Evolutionary conservation across 257 asterid genomes (phyloP).

Genomic region (Nemophila menziesii): DNA sequence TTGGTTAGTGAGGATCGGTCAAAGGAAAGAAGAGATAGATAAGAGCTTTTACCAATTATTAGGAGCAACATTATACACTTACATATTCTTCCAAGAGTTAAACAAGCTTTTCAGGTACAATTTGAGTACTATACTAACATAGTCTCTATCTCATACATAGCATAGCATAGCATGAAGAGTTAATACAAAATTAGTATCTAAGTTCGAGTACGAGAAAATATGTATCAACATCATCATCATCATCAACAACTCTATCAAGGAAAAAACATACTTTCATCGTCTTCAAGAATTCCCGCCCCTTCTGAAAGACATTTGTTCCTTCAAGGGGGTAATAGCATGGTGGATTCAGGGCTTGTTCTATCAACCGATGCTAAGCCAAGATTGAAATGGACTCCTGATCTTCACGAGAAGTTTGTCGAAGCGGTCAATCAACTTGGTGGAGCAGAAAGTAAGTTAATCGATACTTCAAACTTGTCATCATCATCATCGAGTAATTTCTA

Average conservation of each 20-base stretch:
- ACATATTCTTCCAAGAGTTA: conserved; percentile 19
- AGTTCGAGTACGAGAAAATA: conserved; percentile 25
- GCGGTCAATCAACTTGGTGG: conserved; percentile 98
- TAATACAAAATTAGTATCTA: conserved; percentile 19
- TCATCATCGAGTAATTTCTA: conserved; percentile 7
- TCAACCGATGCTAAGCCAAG: conserved; percentile 98
- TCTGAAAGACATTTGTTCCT: conserved; percentile 64
- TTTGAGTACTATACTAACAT: conserved; percentile 8
- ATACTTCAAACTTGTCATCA: neutral
- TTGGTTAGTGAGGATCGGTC: conserved; percentile 19
- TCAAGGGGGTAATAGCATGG: conserved; percentile 51
- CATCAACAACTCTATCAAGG: too few species aligned
- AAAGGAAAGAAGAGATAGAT: conserved; percentile 23
- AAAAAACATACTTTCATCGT: conserved; percentile 41
- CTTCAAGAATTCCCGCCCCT: conserved; percentile 51
- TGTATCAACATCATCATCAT: conserved; percentile 72
- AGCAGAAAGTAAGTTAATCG: conserved; percentile 75
- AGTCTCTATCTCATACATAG: conserved; percentile 14
- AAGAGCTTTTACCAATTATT: conserved; percentile 19
- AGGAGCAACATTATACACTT: conserved; percentile 10
- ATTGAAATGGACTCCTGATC: conserved; percentile 90
- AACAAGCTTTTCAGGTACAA: conserved; percentile 31
- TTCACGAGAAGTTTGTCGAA: conserved; percentile 76
- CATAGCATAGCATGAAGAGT: conserved; percentile 16
- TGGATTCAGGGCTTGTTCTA: conserved; percentile 86